Base-by-base conservation (phyloP, 306 rosid species). In the Rosa rugosa region DNA sequence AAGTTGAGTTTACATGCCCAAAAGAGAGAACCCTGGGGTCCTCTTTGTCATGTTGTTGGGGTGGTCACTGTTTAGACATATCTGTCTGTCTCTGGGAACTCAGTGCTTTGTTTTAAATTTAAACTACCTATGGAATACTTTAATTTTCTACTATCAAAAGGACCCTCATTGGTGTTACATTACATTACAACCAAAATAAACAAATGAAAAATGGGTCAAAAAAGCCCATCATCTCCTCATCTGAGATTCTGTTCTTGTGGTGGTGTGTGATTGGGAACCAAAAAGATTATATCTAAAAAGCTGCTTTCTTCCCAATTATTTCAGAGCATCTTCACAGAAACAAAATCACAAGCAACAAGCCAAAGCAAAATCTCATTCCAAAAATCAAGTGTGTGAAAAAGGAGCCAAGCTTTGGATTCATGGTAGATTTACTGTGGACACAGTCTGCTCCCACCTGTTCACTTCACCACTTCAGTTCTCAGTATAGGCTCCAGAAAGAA, bases 241-340 rank as follows among this genome's bases (percentile, higher is more conserved):
- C 85, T 90, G 83, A 92, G 98, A 95, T 92, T 95, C 96, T 90
- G 87, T 86, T 91, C 83, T 11, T 87, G 96, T 91, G 96, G 92
- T 86, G 90, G 87, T 86, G 84, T 82, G 89, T 79, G 90, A 87
- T 79, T 73, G 86, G 85, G 86, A 87, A 81, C 91, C 81, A 86
- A 83, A 91, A 84, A 80, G 80, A 79, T 56, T 79, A 80, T 82
- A 78, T 82, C 85, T 83, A 85, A 92, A 95, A 95, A 95, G 96
- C 91, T 88, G 89, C 87, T 89, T 83, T 87, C 80, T 72, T 80
- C 79, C 75, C 90, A 82, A 84, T 84, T 85, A 79, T 87, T 90
- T 81, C 91, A 89, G 83, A 87, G 91, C 95, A 90, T 89, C 93
- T 53, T 84, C 89, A 72, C 86, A 76, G 65, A 72, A 66, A 57